Conservation (phyloP, 139 green algal species). For the Volvox africanus region DNA sequence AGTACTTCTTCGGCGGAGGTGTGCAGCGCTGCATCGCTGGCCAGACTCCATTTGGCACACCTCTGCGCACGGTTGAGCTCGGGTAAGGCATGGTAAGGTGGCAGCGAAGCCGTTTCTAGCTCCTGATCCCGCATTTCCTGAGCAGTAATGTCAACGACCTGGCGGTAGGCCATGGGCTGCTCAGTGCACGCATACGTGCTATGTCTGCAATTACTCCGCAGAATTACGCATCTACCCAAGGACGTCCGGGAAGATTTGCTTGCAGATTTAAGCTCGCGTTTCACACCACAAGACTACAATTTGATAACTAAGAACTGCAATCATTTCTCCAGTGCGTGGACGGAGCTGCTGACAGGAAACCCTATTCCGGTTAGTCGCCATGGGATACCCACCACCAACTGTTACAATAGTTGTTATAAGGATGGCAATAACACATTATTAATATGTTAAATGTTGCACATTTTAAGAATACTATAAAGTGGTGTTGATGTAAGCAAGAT, state of each 20-base stretch:
- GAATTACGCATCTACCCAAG: constrained; percentile 23
- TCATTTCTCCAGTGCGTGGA: constrained; percentile 79
- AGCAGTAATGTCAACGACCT: too few relatives aligned
- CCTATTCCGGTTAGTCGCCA: constrained; percentile 54
- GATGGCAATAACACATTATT: too few relatives aligned
- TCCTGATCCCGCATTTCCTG: too few relatives aligned
- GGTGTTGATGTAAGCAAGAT: too few relatives aligned
- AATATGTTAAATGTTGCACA: too few relatives aligned
- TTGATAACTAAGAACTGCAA: constrained; percentile 88
- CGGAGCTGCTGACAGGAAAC: constrained; percentile 70
- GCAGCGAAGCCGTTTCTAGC: too few relatives aligned
- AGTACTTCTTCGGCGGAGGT: constrained; percentile 73
- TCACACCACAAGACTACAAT: constrained; percentile 65
- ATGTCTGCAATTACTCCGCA: not conserved
- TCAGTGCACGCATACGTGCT: too few relatives aligned
- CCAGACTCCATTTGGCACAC: constrained; percentile 71
- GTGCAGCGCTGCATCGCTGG: constrained; percentile 67
- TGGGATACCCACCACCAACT: too few relatives aligned
- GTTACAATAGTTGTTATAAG: too few relatives aligned
- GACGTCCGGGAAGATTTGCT: constrained; percentile 52
- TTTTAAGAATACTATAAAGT: too few relatives aligned
- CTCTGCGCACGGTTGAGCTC: constrained; percentile 66
- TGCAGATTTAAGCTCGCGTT: constrained; percentile 45
- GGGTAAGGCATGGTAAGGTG: constrained; percentile 57
- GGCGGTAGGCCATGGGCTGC: too few relatives aligned